Percentiles rank a stretch among this genome's conserved stretches.
Conservation (phyloP, 768 basidiomycete genomes). For the Floccularia luteovirens region DNA sequence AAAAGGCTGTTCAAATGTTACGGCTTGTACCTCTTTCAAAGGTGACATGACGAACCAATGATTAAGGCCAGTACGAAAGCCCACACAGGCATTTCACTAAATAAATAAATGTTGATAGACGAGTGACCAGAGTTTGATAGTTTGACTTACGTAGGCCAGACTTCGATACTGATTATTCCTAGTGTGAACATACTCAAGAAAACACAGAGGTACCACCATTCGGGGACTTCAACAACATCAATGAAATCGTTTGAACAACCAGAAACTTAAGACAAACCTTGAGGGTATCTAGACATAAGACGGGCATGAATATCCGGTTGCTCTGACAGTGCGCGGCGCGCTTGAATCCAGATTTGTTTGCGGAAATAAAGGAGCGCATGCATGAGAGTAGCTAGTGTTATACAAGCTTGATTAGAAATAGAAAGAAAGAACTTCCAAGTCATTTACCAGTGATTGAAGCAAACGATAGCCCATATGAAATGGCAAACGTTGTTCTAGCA, state of each 20-base stretch:
- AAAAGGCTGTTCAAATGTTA: constrained; percentile 21
- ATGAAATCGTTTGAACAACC: not conserved
- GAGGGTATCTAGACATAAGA: constrained; percentile 65
- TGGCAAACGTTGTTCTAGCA: constrained; percentile 50
- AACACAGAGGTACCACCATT: constrained; percentile 74
- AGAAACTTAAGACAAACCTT: constrained; percentile 14
- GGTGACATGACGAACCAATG: constrained; percentile 29
- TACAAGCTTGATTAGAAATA: not conserved
- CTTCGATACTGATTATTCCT: constrained; percentile 57
- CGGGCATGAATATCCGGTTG: constrained; percentile 80
- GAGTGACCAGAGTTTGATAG: constrained; percentile 22
- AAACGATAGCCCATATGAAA: constrained; percentile 75
- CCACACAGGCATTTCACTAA: constrained; percentile 26
- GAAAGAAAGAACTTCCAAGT: not conserved
- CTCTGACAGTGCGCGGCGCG: constrained; percentile 60
- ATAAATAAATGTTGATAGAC: constrained; percentile 2
- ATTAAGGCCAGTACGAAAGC: constrained; percentile 55
- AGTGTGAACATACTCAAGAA: constrained; percentile 60
- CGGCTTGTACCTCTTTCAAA: constrained; percentile 17
- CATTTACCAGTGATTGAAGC: constrained; percentile 52
- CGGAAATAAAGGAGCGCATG: constrained; percentile 69
- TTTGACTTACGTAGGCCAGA: constrained; percentile 41
- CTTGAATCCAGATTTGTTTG: constrained; percentile 65
- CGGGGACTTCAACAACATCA: constrained; percentile 37
- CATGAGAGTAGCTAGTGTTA: constrained; percentile 39